A percentile compares a stretch with the other conserved stretches of the same genome.
phyloP scores from a whole-genome alignment of 257 asterid species.

The Solanum phureja region DNA sequence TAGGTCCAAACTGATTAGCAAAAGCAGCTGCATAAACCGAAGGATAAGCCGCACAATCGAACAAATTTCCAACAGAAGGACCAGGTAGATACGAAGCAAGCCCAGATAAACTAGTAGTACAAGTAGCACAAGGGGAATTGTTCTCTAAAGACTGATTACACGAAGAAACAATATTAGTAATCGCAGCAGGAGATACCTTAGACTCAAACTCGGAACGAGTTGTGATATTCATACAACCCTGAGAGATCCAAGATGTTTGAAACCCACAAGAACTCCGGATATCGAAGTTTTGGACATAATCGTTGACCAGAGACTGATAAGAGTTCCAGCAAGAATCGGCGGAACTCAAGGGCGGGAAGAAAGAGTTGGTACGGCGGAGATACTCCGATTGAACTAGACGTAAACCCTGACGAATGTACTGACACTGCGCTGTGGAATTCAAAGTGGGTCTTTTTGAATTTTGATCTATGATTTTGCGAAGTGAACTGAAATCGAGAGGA shows the following conservation, averaged over 20 bases:
- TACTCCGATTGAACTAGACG: slow-evolving; percentile 63
- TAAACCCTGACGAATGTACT: slow-evolving; percentile 54
- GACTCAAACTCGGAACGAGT: slow-evolving; percentile 58
- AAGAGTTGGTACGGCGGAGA: slow-evolving; percentile 34
- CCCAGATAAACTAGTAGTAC: slow-evolving; percentile 51
- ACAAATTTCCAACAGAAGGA: slow-evolving; percentile 40
- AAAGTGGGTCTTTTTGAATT: slow-evolving; percentile 8
- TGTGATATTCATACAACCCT: slow-evolving; percentile 60
- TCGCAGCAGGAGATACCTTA: slow-evolving; percentile 23
- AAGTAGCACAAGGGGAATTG: slow-evolving; percentile 66
- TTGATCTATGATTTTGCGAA: slow-evolving; percentile 19
- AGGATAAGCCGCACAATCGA: slow-evolving; percentile 57
- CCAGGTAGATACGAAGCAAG: slow-evolving; percentile 47
- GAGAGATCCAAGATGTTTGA: slow-evolving; percentile 46
- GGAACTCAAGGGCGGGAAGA: slow-evolving; percentile 47
- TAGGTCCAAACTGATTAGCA: slow-evolving; percentile 50
- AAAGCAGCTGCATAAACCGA: slow-evolving; percentile 63
- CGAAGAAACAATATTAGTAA: slow-evolving; percentile 19
- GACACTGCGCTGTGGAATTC: slow-evolving; percentile 39
- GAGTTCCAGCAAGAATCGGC: slow-evolving; percentile 60
- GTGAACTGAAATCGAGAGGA: slow-evolving; percentile 44
- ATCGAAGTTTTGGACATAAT: slow-evolving; percentile 29
- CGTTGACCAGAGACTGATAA: slow-evolving; percentile 34
- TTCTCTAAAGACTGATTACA: slow-evolving; percentile 63
- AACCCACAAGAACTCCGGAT: slow-evolving; percentile 55